Base-by-base conservation (phyloP, 345 rosid genomes). In the Barbarea vulgaris region DNA sequence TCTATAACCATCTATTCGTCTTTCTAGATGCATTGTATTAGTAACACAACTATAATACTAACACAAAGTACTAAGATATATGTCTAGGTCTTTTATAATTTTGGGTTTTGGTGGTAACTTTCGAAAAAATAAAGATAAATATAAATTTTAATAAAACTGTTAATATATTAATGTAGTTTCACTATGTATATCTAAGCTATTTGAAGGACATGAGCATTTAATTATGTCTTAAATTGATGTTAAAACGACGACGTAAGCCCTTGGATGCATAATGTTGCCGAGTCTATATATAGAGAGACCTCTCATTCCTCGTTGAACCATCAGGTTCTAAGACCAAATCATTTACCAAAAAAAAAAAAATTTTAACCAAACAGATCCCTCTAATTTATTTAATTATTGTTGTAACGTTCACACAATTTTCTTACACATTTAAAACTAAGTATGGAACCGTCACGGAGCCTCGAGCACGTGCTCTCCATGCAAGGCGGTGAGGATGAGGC, bases 401-500 rank as follows among this genome's bases (percentile, higher is more conserved):
- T 46, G 37, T 19, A 37, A 64, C 64, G 64, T 64, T 53, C 76
- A 41, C 54, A n/a, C n/a, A n/a, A n/a, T n/a, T n/a, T n/a, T n/a
- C n/a, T n/a, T n/a, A n/a, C n/a, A 28, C 58, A 37, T n/a, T 42
- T 30, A 54, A 63, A 9, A 19, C 5, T 3, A 52, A 28, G 19
- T 21, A 81, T 78, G 84, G 68, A 78, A 19, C 66, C 67, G 2
- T 60, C 77, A 2, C 56, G 55, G 41, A 66, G 80, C 19, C 87
- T 86, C 25, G 77, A 81, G 58, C 73, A 81, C 37, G 83, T 82
- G 25, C 71, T 82, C 30, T 82, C 84, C 69, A 84, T 86, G 89
- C 87, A 84, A 81, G 86, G 89, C 11, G 87, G 87, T 5, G 83
- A 82, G 5, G 87, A 82, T 28, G 83, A 81, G 48, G 52, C 52